Base-by-base conservation (phyloP, 2,329 filamentous ascomycete genomes). In the Coniella lustricola region DNA sequence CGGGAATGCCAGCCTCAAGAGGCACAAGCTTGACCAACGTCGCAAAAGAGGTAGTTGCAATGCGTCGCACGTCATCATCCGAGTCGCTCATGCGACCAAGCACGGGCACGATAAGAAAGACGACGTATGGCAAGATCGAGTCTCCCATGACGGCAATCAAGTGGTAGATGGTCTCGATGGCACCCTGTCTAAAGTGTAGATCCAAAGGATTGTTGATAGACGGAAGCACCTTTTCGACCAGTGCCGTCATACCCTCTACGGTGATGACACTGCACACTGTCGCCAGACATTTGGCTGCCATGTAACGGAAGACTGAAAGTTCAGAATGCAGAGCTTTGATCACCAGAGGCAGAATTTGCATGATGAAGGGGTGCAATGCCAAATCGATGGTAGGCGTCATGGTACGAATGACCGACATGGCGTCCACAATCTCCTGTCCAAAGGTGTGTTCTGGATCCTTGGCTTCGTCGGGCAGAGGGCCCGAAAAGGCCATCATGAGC, bases 61-160 rank as follows among this genome's bases (percentile, higher is more conserved):
- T 85, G 7, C 97, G 77, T 46, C 93, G 85, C 46, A 98, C 87
- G 62, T 97, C 93, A 55, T 94, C 91, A 63, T 98, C 91, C 0
- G 91, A 95, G 64, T 98, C 93, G 62, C 93, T 97, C 93, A 98
- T 98, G 38, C 93, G 84, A 46, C 93, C 93, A 44, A 98, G 77
- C 3, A 98, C 93, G 13, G 93, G 93, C 12, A 97, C 94, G 51
- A 98, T 94, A 56, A 98, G 80, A 80, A 98, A 98, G 60, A 98
- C 96, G 54, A 98, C 93, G 61, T 98, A 98, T 3, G 94, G 93
- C 25, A 98, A 70, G 49, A 98, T 98, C 33, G 81, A 79, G 63
- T 97, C 93, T 54, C 95, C 93, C 93, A 98, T 98, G 44, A 96
- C 90, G 52, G 94, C 88, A 55, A 98, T 98, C 51, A 98, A 73